phyloP scores from a whole-genome alignment of 176 grass and related monocot genomes.

The Saccharum officinarum region DNA sequence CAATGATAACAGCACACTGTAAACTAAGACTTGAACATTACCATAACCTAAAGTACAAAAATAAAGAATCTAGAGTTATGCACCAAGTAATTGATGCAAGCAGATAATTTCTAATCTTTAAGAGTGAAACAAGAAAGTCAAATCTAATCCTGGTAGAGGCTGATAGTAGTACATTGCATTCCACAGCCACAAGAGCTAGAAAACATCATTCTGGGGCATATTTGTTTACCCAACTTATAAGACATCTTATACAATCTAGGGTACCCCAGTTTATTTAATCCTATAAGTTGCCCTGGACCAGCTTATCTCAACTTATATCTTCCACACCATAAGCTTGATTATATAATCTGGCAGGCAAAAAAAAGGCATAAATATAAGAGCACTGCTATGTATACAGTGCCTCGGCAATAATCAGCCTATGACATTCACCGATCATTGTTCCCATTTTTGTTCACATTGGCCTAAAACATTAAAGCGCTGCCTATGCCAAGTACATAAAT shows the following conservation, averaged over 20 bases:
- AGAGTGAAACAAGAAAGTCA: background rate
- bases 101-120: slow-evolving; percentile 1
- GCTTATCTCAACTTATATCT: background rate
- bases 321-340: background rate
- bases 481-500: background rate
- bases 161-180: background rate
- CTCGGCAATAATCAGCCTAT: background rate
- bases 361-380: background rate
- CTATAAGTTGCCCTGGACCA: background rate
- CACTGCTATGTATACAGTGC: background rate
- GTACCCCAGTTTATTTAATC: background rate
- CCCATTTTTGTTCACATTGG: background rate
- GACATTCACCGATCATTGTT: background rate
- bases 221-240: background rate
- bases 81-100: slow-evolving; percentile 12
- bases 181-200: background rate
- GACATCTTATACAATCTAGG: background rate
- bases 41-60: slow-evolving; percentile 2
- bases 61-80: background rate
- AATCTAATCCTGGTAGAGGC: slow-evolving; percentile 24
- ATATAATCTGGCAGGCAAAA: background rate
- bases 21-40: background rate
- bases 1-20: background rate
- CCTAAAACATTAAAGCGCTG: background rate
- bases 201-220: slow-evolving; percentile 9